phyloP scores from a whole-genome alignment of 495 filamentous ascomycete species.

The Xylaria palmicola region DNA sequence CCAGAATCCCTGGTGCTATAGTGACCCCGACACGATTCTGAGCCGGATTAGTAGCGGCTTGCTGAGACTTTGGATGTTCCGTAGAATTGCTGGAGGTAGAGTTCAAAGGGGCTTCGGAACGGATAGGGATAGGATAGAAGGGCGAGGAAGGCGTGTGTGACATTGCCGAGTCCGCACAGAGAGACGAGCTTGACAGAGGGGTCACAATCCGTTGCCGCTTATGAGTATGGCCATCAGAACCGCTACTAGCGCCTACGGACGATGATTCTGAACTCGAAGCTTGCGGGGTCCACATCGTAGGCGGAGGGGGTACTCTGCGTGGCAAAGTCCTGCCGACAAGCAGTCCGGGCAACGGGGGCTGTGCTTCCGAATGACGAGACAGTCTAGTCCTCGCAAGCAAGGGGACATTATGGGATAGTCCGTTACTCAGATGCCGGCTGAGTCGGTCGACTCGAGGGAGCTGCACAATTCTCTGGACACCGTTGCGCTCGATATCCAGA shows the following conservation, averaged over 20 bases:
- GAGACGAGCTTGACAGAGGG: background rate
- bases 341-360: conserved; percentile 36
- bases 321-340: conserved; percentile 21
- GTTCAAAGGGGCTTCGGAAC: background rate
- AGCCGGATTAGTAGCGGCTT: background rate
- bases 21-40: conserved; percentile 4
- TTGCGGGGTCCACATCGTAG: background rate
- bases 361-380: conserved; percentile 28
- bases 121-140: background rate
- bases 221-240: background rate
- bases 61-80: background rate
- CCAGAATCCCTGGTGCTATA: background rate
- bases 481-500: conserved; percentile 40
- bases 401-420: conserved; percentile 35
- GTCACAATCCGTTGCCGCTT: conserved; percentile 1
- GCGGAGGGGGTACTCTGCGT: background rate
- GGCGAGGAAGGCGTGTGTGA: background rate
- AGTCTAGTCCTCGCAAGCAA: conserved; percentile 36
- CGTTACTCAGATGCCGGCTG: background rate
- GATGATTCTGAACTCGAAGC: background rate
- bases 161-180: background rate
- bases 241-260: background rate
- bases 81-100: background rate
- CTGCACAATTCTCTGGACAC: conserved; percentile 22
- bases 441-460: conserved; percentile 18